Conservation (phyloP, 2,329 filamentous ascomycete genomes). For the Colletotrichum destructivum region DNA sequence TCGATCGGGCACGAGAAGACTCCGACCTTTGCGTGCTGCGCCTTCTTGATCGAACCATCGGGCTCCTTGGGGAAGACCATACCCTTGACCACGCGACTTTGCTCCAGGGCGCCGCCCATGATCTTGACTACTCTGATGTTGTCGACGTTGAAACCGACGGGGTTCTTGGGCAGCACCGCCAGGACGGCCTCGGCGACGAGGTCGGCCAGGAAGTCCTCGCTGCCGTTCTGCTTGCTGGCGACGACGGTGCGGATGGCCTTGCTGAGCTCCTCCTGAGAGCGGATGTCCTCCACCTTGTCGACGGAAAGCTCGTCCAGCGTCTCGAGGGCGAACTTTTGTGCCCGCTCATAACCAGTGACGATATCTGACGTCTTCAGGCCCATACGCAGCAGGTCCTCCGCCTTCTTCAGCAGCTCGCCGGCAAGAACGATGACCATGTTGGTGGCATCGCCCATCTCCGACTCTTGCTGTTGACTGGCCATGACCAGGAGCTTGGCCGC, state of each 20-base stretch:
- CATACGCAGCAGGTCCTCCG: slow-evolving; percentile 96
- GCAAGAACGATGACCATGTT: slow-evolving; percentile 97
- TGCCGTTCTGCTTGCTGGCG: slow-evolving; percentile 96
- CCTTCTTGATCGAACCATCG: slow-evolving; percentile 93
- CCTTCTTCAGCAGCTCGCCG: slow-evolving; percentile 95
- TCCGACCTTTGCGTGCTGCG: slow-evolving; percentile 91
- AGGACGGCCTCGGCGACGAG: slow-evolving; percentile 90
- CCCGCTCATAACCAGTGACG: slow-evolving; percentile 94
- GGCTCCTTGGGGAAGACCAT: slow-evolving; percentile 99
- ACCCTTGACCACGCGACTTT: slow-evolving; percentile 94
- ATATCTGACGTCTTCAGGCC: slow-evolving; percentile 99
- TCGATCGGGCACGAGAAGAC: slow-evolving; percentile 98
- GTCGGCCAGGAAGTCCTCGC: slow-evolving; percentile 87
- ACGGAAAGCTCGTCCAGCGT: slow-evolving; percentile 89
- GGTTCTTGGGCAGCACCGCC: slow-evolving; percentile 94
- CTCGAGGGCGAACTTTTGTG: slow-evolving; percentile 89
- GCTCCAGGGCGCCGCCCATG: slow-evolving; percentile 95
- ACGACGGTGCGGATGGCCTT: slow-evolving; percentile 97
- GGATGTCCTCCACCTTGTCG: slow-evolving; percentile 90
- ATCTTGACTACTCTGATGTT: slow-evolving; percentile 99
- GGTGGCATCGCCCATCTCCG: slow-evolving; percentile 98
- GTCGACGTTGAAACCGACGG: slow-evolving; percentile 97
- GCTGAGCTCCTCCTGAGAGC: slow-evolving; percentile 85
- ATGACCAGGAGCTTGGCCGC: slow-evolving; percentile 98
- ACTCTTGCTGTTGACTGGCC: slow-evolving; percentile 98